Evolutionary conservation across 2,329 filamentous ascomycete species (phyloP), one percentile per base, ranked within the genome.

Genomic region (Cladosporium austrohemisphaericum): DNA sequence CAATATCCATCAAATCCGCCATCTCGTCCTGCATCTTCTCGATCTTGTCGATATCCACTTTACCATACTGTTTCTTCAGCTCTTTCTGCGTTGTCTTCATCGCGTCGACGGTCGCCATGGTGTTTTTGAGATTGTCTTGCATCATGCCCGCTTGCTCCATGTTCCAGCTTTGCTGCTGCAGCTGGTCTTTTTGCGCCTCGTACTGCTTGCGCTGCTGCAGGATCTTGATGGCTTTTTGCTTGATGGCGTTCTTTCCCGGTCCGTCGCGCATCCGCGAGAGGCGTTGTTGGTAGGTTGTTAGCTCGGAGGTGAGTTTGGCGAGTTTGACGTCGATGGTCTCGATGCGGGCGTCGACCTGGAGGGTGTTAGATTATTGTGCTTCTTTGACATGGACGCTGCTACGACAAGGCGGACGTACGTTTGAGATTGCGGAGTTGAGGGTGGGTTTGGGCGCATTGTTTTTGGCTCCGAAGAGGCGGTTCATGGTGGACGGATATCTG

Each of bases 101-200:
- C 9, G 92, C 91, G 68, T 97, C 92, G 36, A 97, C 91, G 22
- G 93, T 96, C 14, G 90, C 94, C 91, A 96, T 96, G 55, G 93
- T 92, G 70, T 97, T 97, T 70, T 94, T 93, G 46, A 98, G 80
- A 66, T 97, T 97, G 72, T 97, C 92, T 74, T 95, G 90, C 92
- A 97, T 96, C 79, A 91, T 94, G 67, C 87, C 86, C 3, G 92
- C 91, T 72, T 96, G 91, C 73, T 97, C 91, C 91, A 98, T 96
- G 73, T 97, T 97, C 91, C 91, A 97, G 18, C 88, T 88, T 72
- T 98, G 93, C 57, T 85, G 80, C 71, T 95, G 87, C 47, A 97
- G 83, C 72, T 97, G 91, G 63, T 96, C 90, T 57, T 92, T 88
- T 71, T 96, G 90, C 3, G 81, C 78, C 72, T 98, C 93, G 81